A percentile compares a stretch with the other conserved stretches of the same genome.
These are phyloP conservation scores for Suillus brevipes DNA, from an alignment of 768 basidiomycete genomes.

Conservation along the genomic window DNA sequence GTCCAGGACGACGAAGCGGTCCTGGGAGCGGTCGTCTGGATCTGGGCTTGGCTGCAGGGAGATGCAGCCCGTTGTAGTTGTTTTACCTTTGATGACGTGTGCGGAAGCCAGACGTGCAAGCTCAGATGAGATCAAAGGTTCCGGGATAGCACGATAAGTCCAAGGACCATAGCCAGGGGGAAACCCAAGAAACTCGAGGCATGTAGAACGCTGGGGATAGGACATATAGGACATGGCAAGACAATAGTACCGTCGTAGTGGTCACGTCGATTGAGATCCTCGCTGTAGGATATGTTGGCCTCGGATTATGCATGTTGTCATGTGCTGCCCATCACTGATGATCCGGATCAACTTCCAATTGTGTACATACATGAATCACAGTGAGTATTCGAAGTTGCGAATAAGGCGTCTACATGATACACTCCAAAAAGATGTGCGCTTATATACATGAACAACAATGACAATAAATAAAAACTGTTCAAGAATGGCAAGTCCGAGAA, in stretches of 20 bases:
- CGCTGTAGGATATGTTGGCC: neutral
- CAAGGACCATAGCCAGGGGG: slow-evolving; percentile 18
- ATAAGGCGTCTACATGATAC: neutral
- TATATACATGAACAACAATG: neutral
- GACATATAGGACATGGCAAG: neutral
- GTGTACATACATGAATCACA: neutral
- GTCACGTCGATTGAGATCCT: neutral
- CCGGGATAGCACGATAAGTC: slow-evolving; percentile 35
- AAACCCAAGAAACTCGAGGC: slow-evolving; percentile 1
- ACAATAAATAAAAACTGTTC: neutral
- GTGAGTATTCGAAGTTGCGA: neutral
- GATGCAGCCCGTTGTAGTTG: slow-evolving; percentile 38
- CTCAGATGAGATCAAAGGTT: slow-evolving; percentile 41
- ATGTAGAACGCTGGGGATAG: slow-evolving; percentile 1
- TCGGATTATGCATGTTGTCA: neutral
- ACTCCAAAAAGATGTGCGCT: neutral
- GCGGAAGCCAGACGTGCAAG: slow-evolving; percentile 41
- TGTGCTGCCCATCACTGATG: neutral
- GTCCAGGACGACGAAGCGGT: slow-evolving; percentile 44
- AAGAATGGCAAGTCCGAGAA: neutral
- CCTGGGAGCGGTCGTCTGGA: slow-evolving; percentile 43
- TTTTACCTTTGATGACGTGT: slow-evolving; percentile 17
- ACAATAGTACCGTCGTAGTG: neutral
- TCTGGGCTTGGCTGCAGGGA: slow-evolving; percentile 49
- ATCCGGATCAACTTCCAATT: neutral